Percentiles rank a stretch among this genome's conserved stretches.
Conservation (phyloP, 2,329 filamentous ascomycete species). For the Chaetomiaceae sp. region DNA sequence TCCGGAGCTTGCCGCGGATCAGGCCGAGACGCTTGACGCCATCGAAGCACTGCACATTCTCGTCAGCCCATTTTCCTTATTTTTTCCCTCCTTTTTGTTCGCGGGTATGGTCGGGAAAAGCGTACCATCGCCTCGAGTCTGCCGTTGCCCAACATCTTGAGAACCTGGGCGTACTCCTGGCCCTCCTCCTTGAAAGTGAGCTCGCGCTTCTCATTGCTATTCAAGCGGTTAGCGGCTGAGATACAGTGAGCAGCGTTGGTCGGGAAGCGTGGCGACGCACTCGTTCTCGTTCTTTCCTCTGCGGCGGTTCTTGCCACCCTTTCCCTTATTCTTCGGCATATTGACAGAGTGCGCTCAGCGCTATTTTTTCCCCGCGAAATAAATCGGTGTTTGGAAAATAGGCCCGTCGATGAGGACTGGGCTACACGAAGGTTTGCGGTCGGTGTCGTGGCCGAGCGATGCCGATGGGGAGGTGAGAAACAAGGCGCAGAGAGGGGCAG, state of each 20-base stretch:
- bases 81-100: not conserved
- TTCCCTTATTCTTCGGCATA: constrained; percentile 35
- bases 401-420: not conserved
- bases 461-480: constrained; percentile 12
- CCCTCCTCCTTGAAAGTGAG: constrained; percentile 98
- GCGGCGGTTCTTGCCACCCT: constrained; percentile 98
- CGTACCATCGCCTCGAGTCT: constrained; percentile 58
- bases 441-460: constrained; percentile 7
- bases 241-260: not conserved
- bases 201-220: constrained; percentile 88
- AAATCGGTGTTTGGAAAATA: not conserved
- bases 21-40: constrained; percentile 71
- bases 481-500: constrained; percentile 9
- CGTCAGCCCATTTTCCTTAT: constrained; percentile 3
- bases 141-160: constrained; percentile 81
- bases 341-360: constrained; percentile 14
- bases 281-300: constrained; percentile 99
- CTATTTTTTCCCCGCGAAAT: not conserved
- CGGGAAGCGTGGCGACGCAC: constrained; percentile 15
- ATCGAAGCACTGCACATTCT: constrained; percentile 80
- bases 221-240: constrained; percentile 9
- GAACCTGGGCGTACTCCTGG: constrained; percentile 71
- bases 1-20: constrained; percentile 86
- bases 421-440: not conserved
- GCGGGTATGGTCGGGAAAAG: not conserved